Evolutionary conservation across 176 grass and related monocot genomes (phyloP), one percentile per base, ranked within the genome.

Genomic region (Zea luxurians): DNA sequence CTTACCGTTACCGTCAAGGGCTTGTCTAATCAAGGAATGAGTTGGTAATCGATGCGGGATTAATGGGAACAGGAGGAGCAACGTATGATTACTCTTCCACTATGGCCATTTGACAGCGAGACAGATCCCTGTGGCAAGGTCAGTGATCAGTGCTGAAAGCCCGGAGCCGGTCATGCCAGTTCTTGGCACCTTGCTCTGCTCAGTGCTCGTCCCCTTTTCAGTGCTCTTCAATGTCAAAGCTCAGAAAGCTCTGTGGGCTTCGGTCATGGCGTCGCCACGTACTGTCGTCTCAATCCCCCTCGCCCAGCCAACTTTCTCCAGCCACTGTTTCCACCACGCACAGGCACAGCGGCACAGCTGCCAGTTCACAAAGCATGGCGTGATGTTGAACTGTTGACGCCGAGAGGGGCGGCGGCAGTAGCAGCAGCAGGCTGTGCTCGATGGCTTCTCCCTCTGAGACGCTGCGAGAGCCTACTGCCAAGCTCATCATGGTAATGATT

Each of bases 351-450:
- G 27, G 27, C 27, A 27, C 70, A 80, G 66, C 77, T 82, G 78
- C 76, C 66, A 81, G 72, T 77, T 78, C 87, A 85, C 87, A 85
- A 73, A 82, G 87, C 82, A 68, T 76, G 12, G 59, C 66, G 77
- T 72, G 87, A 81, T 73, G 45, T 50, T 52, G 46, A 78, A 53
- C 10, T 15, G 48, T 53, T 61, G 73, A 75, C 27, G 27, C 27
- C 27, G 27, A 27, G 27, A 27, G 27, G 27, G 27, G 27, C 27
- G 27, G 27, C 27, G n/a, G n/a, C n/a, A n/a, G n/a, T n/a, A 27
- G 27, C 27, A 27, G 27, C 21, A 15, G 68, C 20, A 48, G 78
- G 55, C 18, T 15, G 21, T 80, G 68, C 46, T 71, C 68, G 71
- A 70, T 65, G 38, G 71, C 72, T 77, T 55, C 49, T 45, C 38